Evolutionary conservation across 169 alveolate species (phyloP).

Genomic region (Theileria luwenshuni): DNA sequence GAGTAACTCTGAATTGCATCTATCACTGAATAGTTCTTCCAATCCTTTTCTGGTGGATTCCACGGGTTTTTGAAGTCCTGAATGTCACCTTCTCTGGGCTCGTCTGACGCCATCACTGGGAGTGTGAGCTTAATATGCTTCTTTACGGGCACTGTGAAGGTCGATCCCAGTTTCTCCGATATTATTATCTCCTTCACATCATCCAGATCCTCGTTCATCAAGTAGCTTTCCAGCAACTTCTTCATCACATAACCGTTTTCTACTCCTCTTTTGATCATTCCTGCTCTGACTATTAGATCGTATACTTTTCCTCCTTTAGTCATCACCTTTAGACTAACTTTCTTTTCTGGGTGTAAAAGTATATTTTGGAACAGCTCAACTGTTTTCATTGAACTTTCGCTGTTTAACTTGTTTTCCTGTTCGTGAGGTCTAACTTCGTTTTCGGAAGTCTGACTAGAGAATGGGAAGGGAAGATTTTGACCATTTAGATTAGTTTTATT

Average conservation of each 20-base stretch:
- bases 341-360: constrained; percentile 20
- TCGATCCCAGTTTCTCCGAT: constrained; percentile 23
- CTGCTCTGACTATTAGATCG: constrained; percentile 45
- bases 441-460: constrained; percentile 10
- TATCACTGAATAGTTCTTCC: constrained; percentile 32
- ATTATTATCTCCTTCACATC: constrained; percentile 34
- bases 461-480: not conserved
- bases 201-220: constrained; percentile 28
- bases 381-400: not conserved
- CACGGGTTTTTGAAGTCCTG: constrained; percentile 71
- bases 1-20: constrained; percentile 43
- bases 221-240: constrained; percentile 40
- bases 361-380: not conserved
- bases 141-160: constrained; percentile 54
- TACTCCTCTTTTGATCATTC: constrained; percentile 28
- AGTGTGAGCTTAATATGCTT: constrained; percentile 42
- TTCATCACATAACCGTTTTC: constrained; percentile 30
- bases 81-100: constrained; percentile 49
- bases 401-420: not conserved
- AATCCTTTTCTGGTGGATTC: constrained; percentile 59
- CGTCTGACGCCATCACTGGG: constrained; percentile 68
- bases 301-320: constrained; percentile 14
- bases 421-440: not conserved
- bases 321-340: constrained; percentile 38
- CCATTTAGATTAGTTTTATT: not conserved